Evolutionary conservation across 139 green algal species (phyloP), one percentile per base, ranked within the genome.

Genomic region (Astrephomene gubernaculifera): DNA sequence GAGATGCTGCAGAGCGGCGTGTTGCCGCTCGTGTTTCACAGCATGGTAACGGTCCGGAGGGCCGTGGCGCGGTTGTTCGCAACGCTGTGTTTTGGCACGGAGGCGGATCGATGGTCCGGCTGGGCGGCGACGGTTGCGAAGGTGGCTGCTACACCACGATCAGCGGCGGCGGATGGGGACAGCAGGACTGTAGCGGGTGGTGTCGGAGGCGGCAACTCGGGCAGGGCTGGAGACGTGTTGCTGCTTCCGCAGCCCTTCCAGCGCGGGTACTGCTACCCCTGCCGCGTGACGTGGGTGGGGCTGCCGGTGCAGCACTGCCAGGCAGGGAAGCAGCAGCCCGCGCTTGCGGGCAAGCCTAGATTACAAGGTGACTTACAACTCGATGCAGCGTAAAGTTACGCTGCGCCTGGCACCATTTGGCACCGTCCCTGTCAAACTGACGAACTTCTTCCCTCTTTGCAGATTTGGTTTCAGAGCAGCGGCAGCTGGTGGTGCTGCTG

Each of bases 11-110:
- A 87, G 6, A n/a, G 49, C 41, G 80, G 78, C 3, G 39, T 92
- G 63, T 35, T 89, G 64, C 86, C 89, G 0, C 81, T 93, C 29
- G 68, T 79, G 57, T 75, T 91, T 29, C 90, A 93, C 70, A 45
- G 76, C 9, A 78, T 93, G 43, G 71, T 87, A 21, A 91, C 86
- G 6, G 86, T 90, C 43, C 80, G 91, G 45, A 70, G 87, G 10
- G 89, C 87, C 1, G 81, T 89, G 31, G 87, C 83, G 41, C 82
- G 90, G 0, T 83, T 94, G 35, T 52, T 92, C 38, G 86, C 89
- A 8, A 54, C 87, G 41, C 31, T 89, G 33, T 24, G 86, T 41
- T 88, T 94, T 36, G 79, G 82, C 0, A 21, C 33, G 4, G 72
- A 90, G 80, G 90, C 90, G 2, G 65, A 88, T 53, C 70, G 78